Evolutionary conservation across 495 filamentous ascomycete genomes (phyloP).

Genomic region (Delitschia confertaspora): DNA sequence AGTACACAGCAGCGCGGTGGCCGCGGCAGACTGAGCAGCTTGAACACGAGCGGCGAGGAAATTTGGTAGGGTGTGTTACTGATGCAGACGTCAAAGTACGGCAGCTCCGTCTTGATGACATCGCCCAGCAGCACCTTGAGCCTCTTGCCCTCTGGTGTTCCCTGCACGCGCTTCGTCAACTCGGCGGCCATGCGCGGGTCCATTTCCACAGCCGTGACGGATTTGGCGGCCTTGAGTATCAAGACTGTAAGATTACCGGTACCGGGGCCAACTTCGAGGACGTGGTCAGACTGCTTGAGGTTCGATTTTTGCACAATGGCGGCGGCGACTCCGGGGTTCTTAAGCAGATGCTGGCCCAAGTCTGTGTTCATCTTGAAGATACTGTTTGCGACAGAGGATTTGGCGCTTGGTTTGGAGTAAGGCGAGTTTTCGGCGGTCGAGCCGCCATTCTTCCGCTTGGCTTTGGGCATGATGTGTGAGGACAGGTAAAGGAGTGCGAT

Average conservation of each 20-base stretch:
- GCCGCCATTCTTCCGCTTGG: slow-evolving; percentile 49
- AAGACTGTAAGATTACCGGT: slow-evolving; percentile 83
- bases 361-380: slow-evolving; percentile 84
- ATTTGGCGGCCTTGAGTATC: slow-evolving; percentile 78
- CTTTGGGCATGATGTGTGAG: slow-evolving; percentile 38
- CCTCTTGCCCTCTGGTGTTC: slow-evolving; percentile 66
- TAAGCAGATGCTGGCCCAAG: slow-evolving; percentile 87
- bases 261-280: slow-evolving; percentile 68
- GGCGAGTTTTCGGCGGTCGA: slow-evolving; percentile 40
- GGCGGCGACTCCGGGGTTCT: slow-evolving; percentile 87
- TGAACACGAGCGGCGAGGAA: slow-evolving; percentile 83
- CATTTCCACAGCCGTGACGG: slow-evolving; percentile 79
- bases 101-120: slow-evolving; percentile 76
- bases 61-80: slow-evolving; percentile 96
- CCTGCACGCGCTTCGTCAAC: slow-evolving; percentile 87
- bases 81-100: slow-evolving; percentile 85
- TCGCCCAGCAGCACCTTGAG: slow-evolving; percentile 83
- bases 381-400: slow-evolving; percentile 55
- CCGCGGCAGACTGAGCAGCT: slow-evolving; percentile 71
- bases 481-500: not conserved
- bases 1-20: slow-evolving; percentile 71
- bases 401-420: slow-evolving; percentile 45
- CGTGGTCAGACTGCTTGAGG: slow-evolving; percentile 78
- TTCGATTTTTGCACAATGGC: slow-evolving; percentile 81
- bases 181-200: slow-evolving; percentile 96